Percentiles rank a stretch among this genome's conserved stretches.
Evolutionary conservation across 441 rosid species (phyloP).

Genomic region (Lagerstroemia fauriei): DNA sequence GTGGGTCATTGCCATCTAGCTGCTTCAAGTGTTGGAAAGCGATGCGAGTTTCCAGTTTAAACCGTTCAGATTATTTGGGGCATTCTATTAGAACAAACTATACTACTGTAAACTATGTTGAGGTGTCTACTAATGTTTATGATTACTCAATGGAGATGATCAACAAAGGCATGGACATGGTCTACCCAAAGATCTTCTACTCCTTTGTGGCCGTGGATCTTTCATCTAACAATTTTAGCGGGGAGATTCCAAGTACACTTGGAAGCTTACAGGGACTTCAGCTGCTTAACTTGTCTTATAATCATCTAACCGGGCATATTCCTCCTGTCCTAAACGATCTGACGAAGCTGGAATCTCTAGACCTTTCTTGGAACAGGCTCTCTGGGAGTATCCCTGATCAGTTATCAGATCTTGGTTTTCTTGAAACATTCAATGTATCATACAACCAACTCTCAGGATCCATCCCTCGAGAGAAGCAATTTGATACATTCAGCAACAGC

Average conservation of each 20-base stretch:
- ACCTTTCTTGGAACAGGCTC: constrained; percentile 27
- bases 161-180: constrained; percentile 32
- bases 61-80: constrained; percentile 6
- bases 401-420: neutral
- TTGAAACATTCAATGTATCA: neutral
- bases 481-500: neutral
- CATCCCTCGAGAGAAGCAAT: neutral
- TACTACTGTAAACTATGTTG: no score
- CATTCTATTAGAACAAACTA: neutral
- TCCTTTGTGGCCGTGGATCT: constrained; percentile 28
- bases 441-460: neutral
- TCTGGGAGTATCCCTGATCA: neutral
- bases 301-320: constrained; percentile 29
- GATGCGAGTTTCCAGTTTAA: neutral
- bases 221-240: constrained; percentile 34
- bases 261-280: constrained; percentile 28
- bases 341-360: constrained; percentile 20
- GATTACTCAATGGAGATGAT: constrained; percentile 24
- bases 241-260: constrained; percentile 34
- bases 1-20: neutral
- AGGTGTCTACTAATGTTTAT: neutral
- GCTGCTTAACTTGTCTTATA: constrained; percentile 40
- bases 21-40: constrained; percentile 11
- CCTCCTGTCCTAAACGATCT: constrained; percentile 30
- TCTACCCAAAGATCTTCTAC: constrained; percentile 16